Conservation (phyloP, 345 rosid species). For the Melaleuca alternifolia region DNA sequence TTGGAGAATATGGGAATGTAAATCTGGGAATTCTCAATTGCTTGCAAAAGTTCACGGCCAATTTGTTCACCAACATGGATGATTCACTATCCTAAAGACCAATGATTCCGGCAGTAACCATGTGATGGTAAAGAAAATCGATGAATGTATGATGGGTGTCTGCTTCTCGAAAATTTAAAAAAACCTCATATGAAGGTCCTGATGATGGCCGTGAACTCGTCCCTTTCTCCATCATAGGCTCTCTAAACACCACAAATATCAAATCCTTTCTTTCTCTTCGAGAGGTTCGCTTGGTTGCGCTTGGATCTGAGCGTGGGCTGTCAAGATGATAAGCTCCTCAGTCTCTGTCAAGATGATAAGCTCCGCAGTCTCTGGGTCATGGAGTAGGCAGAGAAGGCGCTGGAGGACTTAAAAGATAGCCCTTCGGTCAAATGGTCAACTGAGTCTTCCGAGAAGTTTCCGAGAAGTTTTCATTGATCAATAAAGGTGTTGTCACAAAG, state of each 20-base stretch:
- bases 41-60: neutral
- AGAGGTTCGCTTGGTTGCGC: neutral
- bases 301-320: neutral
- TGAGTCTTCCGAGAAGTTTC: too few species aligned
- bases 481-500: too few species aligned
- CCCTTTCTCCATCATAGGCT: fast-evolving
- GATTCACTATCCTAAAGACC: neutral
- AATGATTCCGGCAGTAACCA: neutral
- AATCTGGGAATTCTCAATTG: neutral
- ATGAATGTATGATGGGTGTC: neutral
- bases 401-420: too few species aligned
- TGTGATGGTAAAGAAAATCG: neutral
- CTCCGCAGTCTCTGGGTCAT: too few species aligned
- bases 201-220: fast-evolving
- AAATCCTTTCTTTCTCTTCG: neutral
- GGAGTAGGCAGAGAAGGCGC: too few species aligned
- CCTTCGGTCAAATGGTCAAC: too few species aligned
- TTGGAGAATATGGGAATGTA: neutral
- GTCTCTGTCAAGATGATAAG: too few species aligned
- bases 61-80: neutral
- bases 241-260: neutral
- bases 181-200: fast-evolving
- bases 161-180: neutral
- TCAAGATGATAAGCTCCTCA: neutral
- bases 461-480: too few species aligned